A percentile compares a stretch with the other conserved stretches of the same genome.
These are phyloP conservation scores for Amanita molliuscula DNA, from an alignment of 768 basidiomycete species.

Conservation along the genomic window DNA sequence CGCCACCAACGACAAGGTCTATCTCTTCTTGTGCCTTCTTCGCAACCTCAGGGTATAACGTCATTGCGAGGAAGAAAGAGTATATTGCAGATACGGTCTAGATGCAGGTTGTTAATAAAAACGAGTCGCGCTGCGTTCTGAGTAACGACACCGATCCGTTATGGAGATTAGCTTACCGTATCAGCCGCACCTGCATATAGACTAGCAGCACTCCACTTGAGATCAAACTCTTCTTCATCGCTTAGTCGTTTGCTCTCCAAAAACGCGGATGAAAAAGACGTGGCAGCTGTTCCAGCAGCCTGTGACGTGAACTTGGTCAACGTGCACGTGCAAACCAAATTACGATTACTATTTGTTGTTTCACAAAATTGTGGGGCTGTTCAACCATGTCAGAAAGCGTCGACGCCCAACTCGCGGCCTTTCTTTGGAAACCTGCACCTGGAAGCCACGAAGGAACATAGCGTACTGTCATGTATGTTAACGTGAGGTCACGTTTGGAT, in stretches of 20 bases:
- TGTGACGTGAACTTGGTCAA: constrained; percentile 14
- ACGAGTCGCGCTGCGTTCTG: constrained; percentile 1
- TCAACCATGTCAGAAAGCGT: constrained; percentile 48
- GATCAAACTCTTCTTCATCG: constrained; percentile 45
- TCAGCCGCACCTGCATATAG: constrained; percentile 53
- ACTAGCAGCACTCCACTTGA: constrained; percentile 60
- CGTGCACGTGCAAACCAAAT: constrained; percentile 1
- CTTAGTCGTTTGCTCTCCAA: constrained; percentile 40
- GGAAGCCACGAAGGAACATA: constrained; percentile 57
- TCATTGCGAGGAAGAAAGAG: constrained; percentile 53
- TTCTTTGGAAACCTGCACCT: constrained; percentile 46
- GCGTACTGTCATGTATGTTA: constrained; percentile 29
- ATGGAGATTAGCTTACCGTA: constrained; percentile 25
- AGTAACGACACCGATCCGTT: neutral
- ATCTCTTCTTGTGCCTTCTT: constrained; percentile 56
- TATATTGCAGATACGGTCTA: constrained; percentile 56
- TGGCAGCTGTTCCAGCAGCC: constrained; percentile 47
- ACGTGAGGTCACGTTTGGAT: constrained; percentile 1
- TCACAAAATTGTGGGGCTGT: constrained; percentile 45
- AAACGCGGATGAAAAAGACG: constrained; percentile 49
- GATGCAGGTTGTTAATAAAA: constrained; percentile 6
- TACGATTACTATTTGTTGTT: constrained; percentile 44
- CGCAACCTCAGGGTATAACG: constrained; percentile 43
- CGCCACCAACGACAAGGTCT: constrained; percentile 45
- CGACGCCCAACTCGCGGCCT: constrained; percentile 40